Evolutionary conservation across 495 filamentous ascomycete genomes (phyloP).

Genomic region (Immersiella caudata): DNA sequence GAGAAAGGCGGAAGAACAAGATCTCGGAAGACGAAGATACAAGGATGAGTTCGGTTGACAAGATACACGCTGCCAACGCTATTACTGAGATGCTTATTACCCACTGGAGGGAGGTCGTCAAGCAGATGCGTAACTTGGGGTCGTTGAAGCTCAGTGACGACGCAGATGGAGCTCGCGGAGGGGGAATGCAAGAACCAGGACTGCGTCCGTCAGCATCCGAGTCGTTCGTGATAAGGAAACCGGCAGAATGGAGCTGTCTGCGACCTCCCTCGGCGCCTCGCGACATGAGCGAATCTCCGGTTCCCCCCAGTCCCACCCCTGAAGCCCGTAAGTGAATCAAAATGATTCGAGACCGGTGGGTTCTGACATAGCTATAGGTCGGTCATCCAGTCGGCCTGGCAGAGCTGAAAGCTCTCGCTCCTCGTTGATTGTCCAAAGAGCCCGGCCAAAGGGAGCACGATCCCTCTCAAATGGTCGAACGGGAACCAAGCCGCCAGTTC

Average conservation of each 20-base stretch:
- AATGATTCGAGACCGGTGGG: neutral
- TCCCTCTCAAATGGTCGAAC: conserved; percentile 20
- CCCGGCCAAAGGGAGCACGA: conserved; percentile 29
- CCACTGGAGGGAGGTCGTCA: conserved; percentile 62
- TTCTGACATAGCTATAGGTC: conserved; percentile 22
- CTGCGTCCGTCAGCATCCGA: conserved; percentile 35
- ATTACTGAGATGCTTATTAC: conserved; percentile 62
- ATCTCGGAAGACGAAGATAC: conserved; percentile 16
- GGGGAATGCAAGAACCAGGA: neutral
- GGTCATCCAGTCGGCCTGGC: conserved; percentile 17
- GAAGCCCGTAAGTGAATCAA: conserved; percentile 26
- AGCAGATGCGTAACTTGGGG: conserved; percentile 51
- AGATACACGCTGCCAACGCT: conserved; percentile 54
- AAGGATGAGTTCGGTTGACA: conserved; percentile 41
- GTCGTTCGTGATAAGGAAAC: conserved; percentile 28
- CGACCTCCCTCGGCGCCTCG: conserved; percentile 12
- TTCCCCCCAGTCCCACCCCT: conserved; percentile 36
- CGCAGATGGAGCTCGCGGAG: neutral
- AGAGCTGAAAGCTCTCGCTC: conserved; percentile 6
- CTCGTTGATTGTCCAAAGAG: conserved; percentile 28
- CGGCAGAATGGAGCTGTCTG: conserved; percentile 22
- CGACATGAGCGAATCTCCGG: conserved; percentile 27
- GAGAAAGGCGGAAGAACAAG: conserved; percentile 40
- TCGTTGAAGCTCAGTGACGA: conserved; percentile 30
- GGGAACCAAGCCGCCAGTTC: conserved; percentile 19